Evolutionary conservation across 768 basidiomycete genomes (phyloP).

Genomic region (Tricholoma terreum): DNA sequence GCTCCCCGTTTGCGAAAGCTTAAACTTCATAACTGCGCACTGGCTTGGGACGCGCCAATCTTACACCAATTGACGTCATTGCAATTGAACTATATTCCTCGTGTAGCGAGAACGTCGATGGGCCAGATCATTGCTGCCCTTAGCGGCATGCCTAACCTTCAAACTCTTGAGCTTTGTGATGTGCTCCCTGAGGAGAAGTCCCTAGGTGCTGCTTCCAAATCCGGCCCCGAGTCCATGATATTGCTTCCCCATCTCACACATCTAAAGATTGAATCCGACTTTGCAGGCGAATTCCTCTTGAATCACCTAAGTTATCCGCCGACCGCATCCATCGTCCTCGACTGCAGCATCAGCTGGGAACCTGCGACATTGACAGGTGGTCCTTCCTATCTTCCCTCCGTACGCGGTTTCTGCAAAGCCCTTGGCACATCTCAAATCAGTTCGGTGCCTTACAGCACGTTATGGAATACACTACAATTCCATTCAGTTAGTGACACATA

Average conservation of each 20-base stretch:
- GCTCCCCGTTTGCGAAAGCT: conserved; percentile 33
- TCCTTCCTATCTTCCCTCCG: neutral
- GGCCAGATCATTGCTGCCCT: neutral
- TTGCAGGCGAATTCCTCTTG: neutral
- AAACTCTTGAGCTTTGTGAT: neutral
- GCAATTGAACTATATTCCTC: conserved; percentile 15
- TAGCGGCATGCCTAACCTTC: neutral
- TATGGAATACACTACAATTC: neutral
- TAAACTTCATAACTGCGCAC: conserved; percentile 31
- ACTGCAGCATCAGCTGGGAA: neutral
- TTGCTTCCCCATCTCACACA: neutral
- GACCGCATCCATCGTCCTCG: neutral
- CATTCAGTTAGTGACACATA: neutral
- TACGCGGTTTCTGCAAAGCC: neutral
- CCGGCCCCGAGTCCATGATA: neutral
- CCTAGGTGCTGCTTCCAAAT: neutral
- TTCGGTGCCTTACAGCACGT: neutral
- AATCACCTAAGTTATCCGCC: neutral
- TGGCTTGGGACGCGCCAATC: conserved; percentile 34
- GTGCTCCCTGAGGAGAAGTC: neutral
- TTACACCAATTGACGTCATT: conserved; percentile 34
- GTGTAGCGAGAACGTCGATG: neutral
- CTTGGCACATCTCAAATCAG: neutral
- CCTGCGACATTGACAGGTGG: no score
- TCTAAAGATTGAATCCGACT: neutral